Evolutionary conservation across 352 stramenopile species (phyloP), one percentile per base, ranked within the genome.

Genomic region (Stephanocyclus meneghinianus): DNA sequence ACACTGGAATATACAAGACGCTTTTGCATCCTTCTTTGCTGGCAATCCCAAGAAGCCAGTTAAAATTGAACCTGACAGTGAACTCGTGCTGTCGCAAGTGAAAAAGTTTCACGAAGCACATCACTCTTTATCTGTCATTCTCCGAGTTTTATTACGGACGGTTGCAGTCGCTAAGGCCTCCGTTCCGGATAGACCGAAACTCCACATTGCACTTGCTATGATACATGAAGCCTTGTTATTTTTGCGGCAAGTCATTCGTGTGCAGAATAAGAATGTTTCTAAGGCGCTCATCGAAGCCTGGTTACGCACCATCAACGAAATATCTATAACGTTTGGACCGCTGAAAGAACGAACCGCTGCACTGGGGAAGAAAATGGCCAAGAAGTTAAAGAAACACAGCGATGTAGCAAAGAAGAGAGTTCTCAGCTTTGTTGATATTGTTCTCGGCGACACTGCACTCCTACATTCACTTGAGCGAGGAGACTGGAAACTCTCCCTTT

Each of bases 141-240:
- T 93, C 8, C 76, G 78, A 35, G 85, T 84, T 10, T 64, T 93
- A 35, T 85, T 91, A 73, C 71, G 83, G 51, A 91, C 87, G 10
- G 72, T 91, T 35, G 76, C 78, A 15, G 82, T 91, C 18, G 87
- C 89, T 21, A 60, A 70, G 40, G 85, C 84, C 13, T 76, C 75
- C 21, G 87, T 87, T 59, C 76, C 76, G n/a, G 76, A 91, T 48
- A 78, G 86, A 72, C 87, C 89, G 18, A 81, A 90, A 37, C 85
- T 93, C 57, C 87, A 87, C 32, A 83, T 93, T 6, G 83, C 74
- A 1, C 63, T 93, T 9, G 79, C 85, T 18, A 79, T 91, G 40
- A 86, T 84, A 47, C 78, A 91, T 64, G 89, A 93, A 72, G 29
- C 61, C 30, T 64, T 86, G 15, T 57, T 93, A 8, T 89, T 93